A percentile compares a stretch with the other conserved stretches of the same genome.
These are phyloP conservation scores for Fragaria iinumae DNA, from an alignment of 306 rosid genomes.

Conservation along the genomic window DNA sequence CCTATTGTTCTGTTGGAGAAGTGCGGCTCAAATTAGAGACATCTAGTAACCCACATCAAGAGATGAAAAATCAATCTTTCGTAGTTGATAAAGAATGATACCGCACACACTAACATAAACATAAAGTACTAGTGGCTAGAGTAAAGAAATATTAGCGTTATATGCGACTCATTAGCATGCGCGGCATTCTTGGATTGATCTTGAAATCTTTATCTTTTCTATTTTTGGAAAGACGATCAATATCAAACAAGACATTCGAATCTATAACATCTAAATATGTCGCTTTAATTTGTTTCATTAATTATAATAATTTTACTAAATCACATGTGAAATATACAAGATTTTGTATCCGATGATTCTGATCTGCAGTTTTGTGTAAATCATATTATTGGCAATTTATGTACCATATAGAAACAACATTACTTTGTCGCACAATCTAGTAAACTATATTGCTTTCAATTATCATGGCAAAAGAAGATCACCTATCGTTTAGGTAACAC, in stretches of 20 bases:
- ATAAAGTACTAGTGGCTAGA: too few relatives aligned
- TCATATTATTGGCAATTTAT: too few relatives aligned
- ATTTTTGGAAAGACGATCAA: too few relatives aligned
- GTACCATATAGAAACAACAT: neutral
- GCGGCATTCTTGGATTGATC: too few relatives aligned
- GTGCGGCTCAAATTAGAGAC: neutral
- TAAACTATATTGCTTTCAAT: neutral
- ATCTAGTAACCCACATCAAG: too few relatives aligned
- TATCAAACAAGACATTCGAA: neutral
- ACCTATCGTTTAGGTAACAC: conserved; percentile 4
- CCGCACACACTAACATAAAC: too few relatives aligned
- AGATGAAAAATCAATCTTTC: too few relatives aligned
- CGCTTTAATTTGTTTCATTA: too few relatives aligned
- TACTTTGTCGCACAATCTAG: neutral
- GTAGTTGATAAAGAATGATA: too few relatives aligned
- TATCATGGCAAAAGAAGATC: neutral
- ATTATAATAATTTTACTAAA: too few relatives aligned
- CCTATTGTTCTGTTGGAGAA: neutral
- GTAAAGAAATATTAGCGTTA: neutral
- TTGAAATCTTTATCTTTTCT: too few relatives aligned
- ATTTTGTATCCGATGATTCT: neutral
- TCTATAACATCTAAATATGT: neutral
- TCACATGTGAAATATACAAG: neutral
- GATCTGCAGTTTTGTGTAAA: neutral
- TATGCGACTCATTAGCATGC: too few relatives aligned